phyloP scores from a whole-genome alignment of 2,329 filamentous ascomycete genomes.

The Hansfordia pulvinata region DNA sequence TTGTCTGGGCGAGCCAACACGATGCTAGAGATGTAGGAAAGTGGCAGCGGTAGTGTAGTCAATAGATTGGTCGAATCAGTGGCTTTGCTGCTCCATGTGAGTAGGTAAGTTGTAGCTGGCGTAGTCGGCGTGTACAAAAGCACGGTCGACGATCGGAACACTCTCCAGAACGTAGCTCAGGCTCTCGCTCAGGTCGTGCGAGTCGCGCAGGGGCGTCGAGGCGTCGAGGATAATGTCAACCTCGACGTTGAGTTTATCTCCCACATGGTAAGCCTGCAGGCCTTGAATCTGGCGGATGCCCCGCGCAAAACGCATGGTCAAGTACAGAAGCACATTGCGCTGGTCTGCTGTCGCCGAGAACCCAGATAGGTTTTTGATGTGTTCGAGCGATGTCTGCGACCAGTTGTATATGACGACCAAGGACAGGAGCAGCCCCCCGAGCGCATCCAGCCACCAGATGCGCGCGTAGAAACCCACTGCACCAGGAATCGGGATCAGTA shows the following conservation, averaged over 20 bases:
- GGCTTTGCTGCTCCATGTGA: slow-evolving; percentile 35
- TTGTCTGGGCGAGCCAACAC: too few relatives aligned
- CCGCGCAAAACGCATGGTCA: slow-evolving; percentile 87
- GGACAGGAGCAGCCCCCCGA: slow-evolving; percentile 68
- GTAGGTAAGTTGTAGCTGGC: slow-evolving; percentile 48
- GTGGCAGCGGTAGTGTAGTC: too few relatives aligned
- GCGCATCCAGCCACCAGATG: slow-evolving; percentile 74
- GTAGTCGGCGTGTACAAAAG: slow-evolving; percentile 56
- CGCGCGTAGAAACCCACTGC: slow-evolving; percentile 57
- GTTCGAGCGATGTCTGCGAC: slow-evolving; percentile 58
- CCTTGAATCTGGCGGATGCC: slow-evolving; percentile 79
- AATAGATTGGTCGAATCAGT: too few relatives aligned
- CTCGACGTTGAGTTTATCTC: slow-evolving; percentile 72
- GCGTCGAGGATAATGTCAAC: slow-evolving; percentile 77
- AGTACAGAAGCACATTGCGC: slow-evolving; percentile 73
- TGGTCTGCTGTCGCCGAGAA: slow-evolving; percentile 69
- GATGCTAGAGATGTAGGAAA: too few relatives aligned
- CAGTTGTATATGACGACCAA: slow-evolving; percentile 69
- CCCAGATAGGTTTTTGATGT: slow-evolving; percentile 70
- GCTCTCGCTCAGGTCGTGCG: slow-evolving; percentile 54
- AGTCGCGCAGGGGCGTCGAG: slow-evolving; percentile 61
- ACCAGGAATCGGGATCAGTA: background rate
- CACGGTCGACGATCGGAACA: slow-evolving; percentile 63
- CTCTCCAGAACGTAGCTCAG: slow-evolving; percentile 77
- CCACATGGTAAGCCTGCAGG: slow-evolving; percentile 71